Percentiles rank a stretch among this genome's conserved stretches.
Conservation (phyloP, 257 asterid genomes). For the Paraleonurus japonicus region DNA sequence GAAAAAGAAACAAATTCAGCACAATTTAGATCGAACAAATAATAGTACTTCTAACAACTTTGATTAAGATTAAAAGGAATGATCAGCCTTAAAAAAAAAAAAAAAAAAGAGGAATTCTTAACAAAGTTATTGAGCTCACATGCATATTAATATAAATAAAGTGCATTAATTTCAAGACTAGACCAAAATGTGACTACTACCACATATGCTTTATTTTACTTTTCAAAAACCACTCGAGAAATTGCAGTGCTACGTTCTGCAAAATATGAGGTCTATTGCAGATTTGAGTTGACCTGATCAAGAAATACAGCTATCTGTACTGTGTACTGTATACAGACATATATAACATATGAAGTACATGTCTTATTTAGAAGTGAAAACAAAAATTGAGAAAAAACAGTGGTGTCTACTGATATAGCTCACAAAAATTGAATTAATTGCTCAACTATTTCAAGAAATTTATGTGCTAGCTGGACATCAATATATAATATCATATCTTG, state of each 20-base stretch:
- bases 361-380: background rate
- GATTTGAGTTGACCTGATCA: conserved; percentile 9
- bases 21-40: no score
- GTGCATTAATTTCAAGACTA: conserved; percentile 1
- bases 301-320: background rate
- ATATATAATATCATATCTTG: background rate
- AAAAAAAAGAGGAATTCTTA: no score
- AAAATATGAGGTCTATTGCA: background rate
- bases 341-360: background rate
- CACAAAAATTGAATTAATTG: background rate
- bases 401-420: background rate
- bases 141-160: no score
- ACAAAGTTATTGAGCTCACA: background rate
- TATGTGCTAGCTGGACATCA: background rate
- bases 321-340: background rate
- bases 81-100: no score
- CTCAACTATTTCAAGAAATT: conserved; percentile 1
- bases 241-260: background rate
- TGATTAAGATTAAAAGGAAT: no score
- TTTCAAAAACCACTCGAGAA: background rate
- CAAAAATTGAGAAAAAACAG: background rate
- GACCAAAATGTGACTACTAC: background rate
- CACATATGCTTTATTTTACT: background rate
- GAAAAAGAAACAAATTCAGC: no score
- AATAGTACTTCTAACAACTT: no score